Evolutionary conservation across 257 asterid genomes (phyloP).

Genomic region (Fraxinus pennsylvanica): DNA sequence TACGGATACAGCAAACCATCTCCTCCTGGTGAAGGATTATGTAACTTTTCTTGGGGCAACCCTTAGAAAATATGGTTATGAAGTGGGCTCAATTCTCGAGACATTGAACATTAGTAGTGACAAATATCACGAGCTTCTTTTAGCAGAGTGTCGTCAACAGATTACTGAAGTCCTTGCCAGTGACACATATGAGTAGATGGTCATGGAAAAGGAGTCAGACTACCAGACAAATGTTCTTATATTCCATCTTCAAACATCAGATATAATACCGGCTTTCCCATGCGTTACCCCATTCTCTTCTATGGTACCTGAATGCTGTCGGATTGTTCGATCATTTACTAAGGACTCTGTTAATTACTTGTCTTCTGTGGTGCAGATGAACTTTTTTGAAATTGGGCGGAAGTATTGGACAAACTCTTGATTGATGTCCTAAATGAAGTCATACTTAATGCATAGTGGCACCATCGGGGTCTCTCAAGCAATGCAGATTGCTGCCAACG

Average conservation of each 20-base stretch:
- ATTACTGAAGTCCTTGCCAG: slow-evolving; percentile 49
- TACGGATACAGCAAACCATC: slow-evolving; percentile 80
- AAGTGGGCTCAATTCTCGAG: slow-evolving; percentile 68
- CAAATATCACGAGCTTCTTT: slow-evolving; percentile 80
- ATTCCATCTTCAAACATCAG: slow-evolving; percentile 85
- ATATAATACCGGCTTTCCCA: slow-evolving; percentile 94
- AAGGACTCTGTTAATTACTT: slow-evolving; percentile 82
- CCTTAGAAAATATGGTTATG: slow-evolving; percentile 81
- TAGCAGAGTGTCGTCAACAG: slow-evolving; percentile 69
- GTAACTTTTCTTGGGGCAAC: slow-evolving; percentile 95
- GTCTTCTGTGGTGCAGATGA: slow-evolving; percentile 75
- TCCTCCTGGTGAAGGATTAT: slow-evolving; percentile 72
- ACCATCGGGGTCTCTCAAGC: slow-evolving; percentile 79
- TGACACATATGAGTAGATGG: slow-evolving; percentile 79
- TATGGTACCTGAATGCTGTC: slow-evolving; percentile 85
- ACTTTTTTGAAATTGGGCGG: slow-evolving; percentile 72
- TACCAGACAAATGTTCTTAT: slow-evolving; percentile 80
- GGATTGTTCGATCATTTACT: slow-evolving; percentile 67
- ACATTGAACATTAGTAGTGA: slow-evolving; percentile 76
- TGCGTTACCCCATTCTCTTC: slow-evolving; percentile 86
- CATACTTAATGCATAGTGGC: slow-evolving; percentile 62
- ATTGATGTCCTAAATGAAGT: slow-evolving; percentile 76
- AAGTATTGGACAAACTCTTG: slow-evolving; percentile 79
- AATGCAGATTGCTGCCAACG: slow-evolving; percentile 93
- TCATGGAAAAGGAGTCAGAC: slow-evolving; percentile 82